These are phyloP conservation scores for Wallacemonas sp. DNA, from an alignment of 208 protist species.

Conservation along the genomic window DNA sequence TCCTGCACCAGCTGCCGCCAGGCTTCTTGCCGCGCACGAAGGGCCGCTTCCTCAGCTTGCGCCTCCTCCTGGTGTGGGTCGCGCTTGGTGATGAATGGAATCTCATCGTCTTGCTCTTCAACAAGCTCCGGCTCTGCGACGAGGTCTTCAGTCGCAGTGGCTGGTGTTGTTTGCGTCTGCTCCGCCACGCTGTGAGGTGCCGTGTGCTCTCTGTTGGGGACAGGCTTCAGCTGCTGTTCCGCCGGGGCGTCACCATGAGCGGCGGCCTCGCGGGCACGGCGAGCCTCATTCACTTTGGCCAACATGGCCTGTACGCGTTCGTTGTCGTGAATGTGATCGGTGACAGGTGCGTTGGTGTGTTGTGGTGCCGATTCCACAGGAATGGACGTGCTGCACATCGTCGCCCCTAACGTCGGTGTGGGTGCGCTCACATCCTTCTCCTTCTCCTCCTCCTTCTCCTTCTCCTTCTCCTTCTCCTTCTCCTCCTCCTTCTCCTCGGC, in stretches of 20 bases:
- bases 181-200: not conserved
- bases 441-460: no score
- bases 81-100: constrained; percentile 19
- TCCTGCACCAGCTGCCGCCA: constrained; percentile 57
- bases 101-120: not conserved
- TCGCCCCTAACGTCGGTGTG: no score
- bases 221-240: not conserved
- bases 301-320: constrained; percentile 16
- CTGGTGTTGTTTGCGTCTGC: not conserved
- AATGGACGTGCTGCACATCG: no score
- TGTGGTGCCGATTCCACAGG: not conserved
- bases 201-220: not conserved
- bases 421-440: no score
- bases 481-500: constrained; percentile 13
- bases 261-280: constrained; percentile 15
- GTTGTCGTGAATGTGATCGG: constrained; percentile 12
- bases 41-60: constrained; percentile 21
- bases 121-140: not conserved
- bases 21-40: constrained; percentile 60
- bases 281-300: constrained; percentile 19
- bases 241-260: not conserved
- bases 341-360: constrained; percentile 2
- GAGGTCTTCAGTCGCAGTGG: not conserved
- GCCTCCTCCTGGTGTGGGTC: not conserved
- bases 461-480: no score